Conservation (phyloP, 768 basidiomycete genomes). For the Phylloporus sp. region DNA sequence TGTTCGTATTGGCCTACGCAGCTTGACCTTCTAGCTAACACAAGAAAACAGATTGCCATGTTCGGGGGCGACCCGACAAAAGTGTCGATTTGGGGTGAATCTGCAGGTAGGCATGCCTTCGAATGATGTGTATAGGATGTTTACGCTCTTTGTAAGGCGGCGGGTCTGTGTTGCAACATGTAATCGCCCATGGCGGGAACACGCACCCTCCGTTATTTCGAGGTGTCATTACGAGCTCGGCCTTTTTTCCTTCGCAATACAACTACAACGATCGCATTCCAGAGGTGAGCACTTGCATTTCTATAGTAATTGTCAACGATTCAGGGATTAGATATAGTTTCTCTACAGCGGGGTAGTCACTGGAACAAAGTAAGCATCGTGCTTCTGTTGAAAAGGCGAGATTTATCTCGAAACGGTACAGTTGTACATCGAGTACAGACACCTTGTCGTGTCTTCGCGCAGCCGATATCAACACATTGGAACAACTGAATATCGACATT, state of each 20-base stretch:
- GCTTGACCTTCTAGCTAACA: neutral
- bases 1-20: neutral
- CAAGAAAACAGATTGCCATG: neutral
- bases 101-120: neutral
- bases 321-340: neutral
- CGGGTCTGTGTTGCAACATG: constrained; percentile 8
- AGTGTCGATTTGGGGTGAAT: constrained; percentile 9
- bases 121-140: neutral
- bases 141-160: neutral
- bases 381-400: too few species aligned
- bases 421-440: constrained; percentile 1
- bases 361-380: neutral
- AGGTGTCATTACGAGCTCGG: constrained; percentile 9
- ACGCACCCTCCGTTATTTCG: constrained; percentile 5
- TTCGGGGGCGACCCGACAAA: constrained; percentile 3
- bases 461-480: neutral
- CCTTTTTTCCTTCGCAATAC: constrained; percentile 4
- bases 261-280: constrained; percentile 4
- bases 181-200: constrained; percentile 2
- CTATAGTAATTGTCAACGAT: neutral
- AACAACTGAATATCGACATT: neutral
- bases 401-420: neutral
- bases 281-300: neutral
- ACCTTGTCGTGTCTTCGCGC: constrained; percentile 6
- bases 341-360: constrained; percentile 1